phyloP scores from a whole-genome alignment of 305 asterid genomes.

The Andrographis paniculata region DNA sequence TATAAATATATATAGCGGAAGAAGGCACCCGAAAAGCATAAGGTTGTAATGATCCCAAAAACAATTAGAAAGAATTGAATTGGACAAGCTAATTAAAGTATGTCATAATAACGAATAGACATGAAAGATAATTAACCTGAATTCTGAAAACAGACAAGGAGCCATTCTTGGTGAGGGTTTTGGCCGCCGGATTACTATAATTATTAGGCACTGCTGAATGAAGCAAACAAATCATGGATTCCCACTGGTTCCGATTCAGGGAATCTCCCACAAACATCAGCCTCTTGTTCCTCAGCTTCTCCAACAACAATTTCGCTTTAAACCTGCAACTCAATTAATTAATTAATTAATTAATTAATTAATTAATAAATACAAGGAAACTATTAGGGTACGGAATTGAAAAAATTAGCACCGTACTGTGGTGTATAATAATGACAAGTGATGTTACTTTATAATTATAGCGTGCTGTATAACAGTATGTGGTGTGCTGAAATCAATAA shows the following conservation, averaged over 20 bases:
- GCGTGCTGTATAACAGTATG: too few species aligned
- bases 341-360: not conserved
- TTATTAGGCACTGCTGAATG: conserved; percentile 40
- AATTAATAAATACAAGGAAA: not conserved
- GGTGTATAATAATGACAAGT: too few species aligned
- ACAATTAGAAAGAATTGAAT: too few species aligned
- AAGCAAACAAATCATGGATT: conserved; percentile 65
- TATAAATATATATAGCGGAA: too few species aligned
- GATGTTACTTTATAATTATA: too few species aligned
- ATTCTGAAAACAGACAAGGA: conserved; percentile 67
- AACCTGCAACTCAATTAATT: conserved; percentile 22
- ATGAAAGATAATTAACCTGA: conserved; percentile 32
- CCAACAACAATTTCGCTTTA: conserved; percentile 45
- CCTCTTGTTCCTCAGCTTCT: conserved; percentile 68
- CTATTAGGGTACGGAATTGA: not conserved
- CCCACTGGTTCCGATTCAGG: conserved; percentile 67
- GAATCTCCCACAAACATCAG: conserved; percentile 76
- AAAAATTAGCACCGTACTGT: too few species aligned
- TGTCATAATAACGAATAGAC: too few species aligned
- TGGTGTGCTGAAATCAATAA: too few species aligned
- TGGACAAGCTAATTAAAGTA: not conserved
- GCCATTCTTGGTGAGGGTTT: conserved; percentile 64
- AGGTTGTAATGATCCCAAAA: too few species aligned
- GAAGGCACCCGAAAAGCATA: too few species aligned
- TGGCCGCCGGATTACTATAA: conserved; percentile 52